Conservation (phyloP, 169 alveolate genomes). For the Perkinsus olseni region DNA sequence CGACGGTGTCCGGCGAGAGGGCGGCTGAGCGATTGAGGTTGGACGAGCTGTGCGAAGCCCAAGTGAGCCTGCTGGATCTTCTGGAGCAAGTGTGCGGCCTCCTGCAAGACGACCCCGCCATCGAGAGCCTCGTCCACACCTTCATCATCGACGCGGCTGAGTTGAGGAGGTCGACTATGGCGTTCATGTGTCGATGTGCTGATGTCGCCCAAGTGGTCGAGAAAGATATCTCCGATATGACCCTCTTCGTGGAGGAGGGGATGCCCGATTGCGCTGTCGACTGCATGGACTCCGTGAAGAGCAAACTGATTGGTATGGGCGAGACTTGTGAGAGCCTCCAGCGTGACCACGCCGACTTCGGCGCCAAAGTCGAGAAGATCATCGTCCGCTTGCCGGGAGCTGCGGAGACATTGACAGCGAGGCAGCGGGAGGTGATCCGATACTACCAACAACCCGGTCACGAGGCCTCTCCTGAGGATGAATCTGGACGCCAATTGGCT, state of each 20-base stretch:
- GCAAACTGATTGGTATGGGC: not conserved
- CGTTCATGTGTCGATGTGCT: not conserved
- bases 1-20: not conserved
- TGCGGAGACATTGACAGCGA: not conserved
- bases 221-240: not conserved
- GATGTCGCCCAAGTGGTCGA: not conserved
- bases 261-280: not conserved
- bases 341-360: not conserved
- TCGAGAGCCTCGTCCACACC: not conserved
- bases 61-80: not conserved
- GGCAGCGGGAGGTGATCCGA: not conserved
- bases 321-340: not conserved
- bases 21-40: not conserved
- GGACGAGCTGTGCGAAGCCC: not conserved
- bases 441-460: not conserved
- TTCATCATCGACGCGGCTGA: not conserved
- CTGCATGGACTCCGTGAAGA: not conserved
- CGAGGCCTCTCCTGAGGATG: not conserved
- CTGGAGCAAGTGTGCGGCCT: not conserved
- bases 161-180: not conserved
- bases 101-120: not conserved
- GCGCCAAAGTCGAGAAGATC: not conserved
- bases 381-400: not conserved
- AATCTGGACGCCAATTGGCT: not conserved
- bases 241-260: not conserved